Base-by-base conservation (phyloP, 345 rosid genomes). In the Aquilaria yunnanensis region DNA sequence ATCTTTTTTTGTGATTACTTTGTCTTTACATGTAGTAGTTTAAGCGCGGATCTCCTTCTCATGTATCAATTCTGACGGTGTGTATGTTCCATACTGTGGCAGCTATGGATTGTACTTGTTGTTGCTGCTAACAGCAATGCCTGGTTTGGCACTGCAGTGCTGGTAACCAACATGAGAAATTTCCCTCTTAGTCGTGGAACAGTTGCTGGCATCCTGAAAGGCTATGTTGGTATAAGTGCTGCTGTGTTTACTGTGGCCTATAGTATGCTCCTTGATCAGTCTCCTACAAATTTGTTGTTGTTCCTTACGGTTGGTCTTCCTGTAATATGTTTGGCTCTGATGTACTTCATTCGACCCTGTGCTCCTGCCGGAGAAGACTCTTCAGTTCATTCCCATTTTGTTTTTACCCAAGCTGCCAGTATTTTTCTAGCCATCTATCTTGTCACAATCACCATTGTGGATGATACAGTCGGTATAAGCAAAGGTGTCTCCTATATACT, bases 81-180 rank as follows among this genome's bases (percentile, higher is more conserved):
- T 47, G 5, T n/a, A 16, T 63, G 14, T 34, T 45, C 30, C 48
- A 49, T 77, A 63, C 55, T 64, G 52, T 63, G 64, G 76, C 84
- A 94, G 99, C 72, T 94, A 60, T 94, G 86, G 77, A 55, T 87
- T 46, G 96, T 96, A 32, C 86, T 88, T 29, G 81, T 68, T 66
- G 57, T 94, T 45, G 99, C 78, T 10, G 70, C 95, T 54, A 86
- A 90, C 64, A 83, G 97, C 72, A 85, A 77, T 71, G 87, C 96
- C 49, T 91, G 97, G 97, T 83, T 77, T 74, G 83, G 88, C 64
- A 91, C 96, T 12, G 90, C 94, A 52, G 90, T 88, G 70, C 84
- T 91, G 14, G 96, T 88, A 54, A 91, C 97, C 51, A 91, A 91
- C 74, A 91, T 91, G 97, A 83, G 89, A 81, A 91, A 91, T 78